These are phyloP conservation scores for Penicillium daleae DNA, from an alignment of 495 filamentous ascomycete genomes.

Conservation along the genomic window DNA sequence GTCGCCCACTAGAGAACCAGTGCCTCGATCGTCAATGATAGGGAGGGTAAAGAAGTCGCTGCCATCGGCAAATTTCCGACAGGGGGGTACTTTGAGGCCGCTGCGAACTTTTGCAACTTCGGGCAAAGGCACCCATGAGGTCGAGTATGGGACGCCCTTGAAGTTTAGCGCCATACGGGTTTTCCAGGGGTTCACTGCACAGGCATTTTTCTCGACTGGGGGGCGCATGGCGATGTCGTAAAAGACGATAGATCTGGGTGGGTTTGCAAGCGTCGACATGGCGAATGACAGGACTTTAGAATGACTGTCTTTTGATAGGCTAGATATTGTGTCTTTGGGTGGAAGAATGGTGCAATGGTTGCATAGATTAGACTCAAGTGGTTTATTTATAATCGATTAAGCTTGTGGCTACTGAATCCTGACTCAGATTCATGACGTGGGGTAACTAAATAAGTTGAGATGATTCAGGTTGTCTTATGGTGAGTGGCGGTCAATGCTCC, in stretches of 20 bases:
- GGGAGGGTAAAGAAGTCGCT: slow-evolving; percentile 63
- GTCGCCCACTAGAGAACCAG: slow-evolving; percentile 53
- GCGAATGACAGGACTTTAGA: not conserved
- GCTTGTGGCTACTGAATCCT: not conserved
- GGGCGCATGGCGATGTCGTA: slow-evolving; percentile 60
- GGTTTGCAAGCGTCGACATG: not conserved
- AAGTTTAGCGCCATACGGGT: slow-evolving; percentile 65
- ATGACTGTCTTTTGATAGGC: not conserved
- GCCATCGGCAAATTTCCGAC: slow-evolving; percentile 60
- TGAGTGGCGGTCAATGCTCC: slow-evolving; percentile 3
- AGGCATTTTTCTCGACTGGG: slow-evolving; percentile 38
- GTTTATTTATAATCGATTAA: not conserved
- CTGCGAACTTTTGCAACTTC: slow-evolving; percentile 52
- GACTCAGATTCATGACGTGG: not conserved
- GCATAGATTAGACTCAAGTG: not conserved
- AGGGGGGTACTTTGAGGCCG: slow-evolving; percentile 45
- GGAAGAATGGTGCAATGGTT: not conserved
- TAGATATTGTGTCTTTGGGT: not conserved
- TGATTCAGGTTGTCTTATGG: slow-evolving; percentile 3
- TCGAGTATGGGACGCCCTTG: slow-evolving; percentile 55
- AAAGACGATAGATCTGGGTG: slow-evolving; percentile 39
- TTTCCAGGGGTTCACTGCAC: slow-evolving; percentile 65
- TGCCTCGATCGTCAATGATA: slow-evolving; percentile 53
- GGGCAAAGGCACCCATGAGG: slow-evolving; percentile 55
- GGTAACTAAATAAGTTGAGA: not conserved